Base-by-base conservation (phyloP, 164 flowering plant genomes). In the Magnolia kwangsiensis region DNA sequence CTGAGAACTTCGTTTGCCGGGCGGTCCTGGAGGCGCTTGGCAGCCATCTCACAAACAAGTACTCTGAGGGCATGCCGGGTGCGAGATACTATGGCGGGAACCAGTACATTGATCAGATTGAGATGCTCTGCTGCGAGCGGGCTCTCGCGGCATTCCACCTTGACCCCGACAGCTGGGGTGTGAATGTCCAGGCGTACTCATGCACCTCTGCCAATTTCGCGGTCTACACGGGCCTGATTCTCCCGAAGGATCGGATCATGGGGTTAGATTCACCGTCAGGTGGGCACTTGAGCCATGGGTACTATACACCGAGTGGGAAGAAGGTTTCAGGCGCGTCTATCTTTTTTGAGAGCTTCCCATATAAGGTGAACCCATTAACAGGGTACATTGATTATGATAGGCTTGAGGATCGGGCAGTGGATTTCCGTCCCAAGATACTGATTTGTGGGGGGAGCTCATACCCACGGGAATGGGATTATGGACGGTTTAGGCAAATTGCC, bases 141-240 rank as follows among this genome's bases (percentile, higher is more conserved):
- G 97, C 98, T 5, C 78, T 95, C 72, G 85, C 81, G 8, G 93
- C 95, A 19, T 95, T 95, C 76, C 72, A 78, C 51, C 87, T 95
- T 70, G 94, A 93, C 66, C 74, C 88, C 49, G 86, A 86, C 27
- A 80, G 84, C 45, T 93, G 97, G 98, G 98, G 97, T 16, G 97
- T 95, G 27, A 95, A 95, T 83, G 98, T 95, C 23, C 98, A 95
- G 85, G 91, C 95, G 0, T 90, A 93, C 61, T 93, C 98, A 0
- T 92, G 98, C 74, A 93, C 97, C 7, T 93, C 98, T 0, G 94
- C 98, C 0, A 95, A 93, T 80, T 93, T 95, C 18, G 96, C 95
- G 0, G 96, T 91, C 8, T 95, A 90, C 64, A 91, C 95, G 0
- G 98, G 92, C 3, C 89, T 95, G 75, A 78, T 91, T 50, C 85